Evolutionary conservation across 2,329 filamentous ascomycete genomes (phyloP).

Genomic region (Lasiodiplodia sp.): DNA sequence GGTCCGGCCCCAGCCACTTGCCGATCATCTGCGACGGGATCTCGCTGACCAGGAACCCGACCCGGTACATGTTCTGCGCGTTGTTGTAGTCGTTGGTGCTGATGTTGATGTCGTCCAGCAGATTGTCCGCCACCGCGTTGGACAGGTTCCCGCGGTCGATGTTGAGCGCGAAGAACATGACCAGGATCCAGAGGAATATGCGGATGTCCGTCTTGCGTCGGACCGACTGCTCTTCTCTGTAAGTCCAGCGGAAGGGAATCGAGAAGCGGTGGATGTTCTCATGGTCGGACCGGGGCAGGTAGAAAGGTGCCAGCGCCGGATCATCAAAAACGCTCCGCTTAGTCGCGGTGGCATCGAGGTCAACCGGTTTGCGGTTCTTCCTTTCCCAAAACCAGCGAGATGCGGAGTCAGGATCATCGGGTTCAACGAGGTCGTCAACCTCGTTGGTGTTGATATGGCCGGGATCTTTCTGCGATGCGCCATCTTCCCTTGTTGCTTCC

Average conservation of each 20-base stretch:
- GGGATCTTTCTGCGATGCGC: not conserved
- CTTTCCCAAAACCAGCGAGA: slow-evolving; percentile 8
- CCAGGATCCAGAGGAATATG: slow-evolving; percentile 60
- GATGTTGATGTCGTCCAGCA: slow-evolving; percentile 42
- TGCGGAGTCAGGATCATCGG: not conserved
- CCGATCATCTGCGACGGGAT: slow-evolving; percentile 56
- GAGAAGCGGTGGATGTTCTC: slow-evolving; percentile 68
- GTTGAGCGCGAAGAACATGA: slow-evolving; percentile 63
- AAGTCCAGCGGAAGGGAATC: slow-evolving; percentile 62
- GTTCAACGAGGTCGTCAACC: slow-evolving; percentile 8
- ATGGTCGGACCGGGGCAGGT: slow-evolving; percentile 64
- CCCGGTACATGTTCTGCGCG: slow-evolving; percentile 69
- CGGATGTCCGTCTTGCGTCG: slow-evolving; percentile 62
- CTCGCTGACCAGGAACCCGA: slow-evolving; percentile 72
- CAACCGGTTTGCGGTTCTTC: not conserved
- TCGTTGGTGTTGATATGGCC: slow-evolving; percentile 3
- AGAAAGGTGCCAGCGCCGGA: slow-evolving; percentile 61
- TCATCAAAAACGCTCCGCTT: slow-evolving; percentile 53
- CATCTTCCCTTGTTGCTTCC: not conserved
- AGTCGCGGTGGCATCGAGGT: slow-evolving; percentile 12
- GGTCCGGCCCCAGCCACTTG: slow-evolving; percentile 54
- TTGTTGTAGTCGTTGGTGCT: slow-evolving; percentile 50
- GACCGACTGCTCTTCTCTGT: slow-evolving; percentile 63
- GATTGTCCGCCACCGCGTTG: slow-evolving; percentile 46
- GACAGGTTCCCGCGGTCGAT: slow-evolving; percentile 58